phyloP scores from a whole-genome alignment of 208 protist genomes.

The Crithidia expoeki region DNA sequence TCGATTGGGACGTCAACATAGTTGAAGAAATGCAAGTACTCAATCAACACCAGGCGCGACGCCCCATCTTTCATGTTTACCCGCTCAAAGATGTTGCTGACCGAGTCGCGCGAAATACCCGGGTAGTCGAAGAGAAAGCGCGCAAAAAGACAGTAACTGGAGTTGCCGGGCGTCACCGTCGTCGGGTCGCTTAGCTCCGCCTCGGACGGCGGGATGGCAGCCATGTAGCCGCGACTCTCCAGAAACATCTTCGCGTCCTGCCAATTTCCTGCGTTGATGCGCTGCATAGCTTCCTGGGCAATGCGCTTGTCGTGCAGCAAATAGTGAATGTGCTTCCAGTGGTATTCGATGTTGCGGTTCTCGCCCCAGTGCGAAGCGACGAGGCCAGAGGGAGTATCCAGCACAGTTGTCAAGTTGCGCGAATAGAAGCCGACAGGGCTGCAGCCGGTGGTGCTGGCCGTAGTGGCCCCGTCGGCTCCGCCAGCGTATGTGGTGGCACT shows the following conservation, averaged over 20 bases:
- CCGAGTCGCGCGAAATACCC: constrained; percentile 57
- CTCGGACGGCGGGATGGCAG: constrained; percentile 16
- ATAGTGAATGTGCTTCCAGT: constrained; percentile 90
- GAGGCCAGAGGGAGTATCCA: constrained; percentile 4
- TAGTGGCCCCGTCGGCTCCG: constrained; percentile 8
- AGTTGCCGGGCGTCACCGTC: constrained; percentile 16
- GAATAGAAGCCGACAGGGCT: neutral
- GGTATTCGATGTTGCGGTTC: constrained; percentile 54
- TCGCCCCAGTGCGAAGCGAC: constrained; percentile 34
- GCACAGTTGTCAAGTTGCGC: constrained; percentile 12
- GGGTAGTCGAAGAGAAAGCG: constrained; percentile 77
- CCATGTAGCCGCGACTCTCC: constrained; percentile 51
- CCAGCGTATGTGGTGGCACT: neutral
- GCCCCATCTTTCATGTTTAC: constrained; percentile 63
- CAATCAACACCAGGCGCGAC: constrained; percentile 54
- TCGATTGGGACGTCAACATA: constrained; percentile 81
- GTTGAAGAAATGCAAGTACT: constrained; percentile 80
- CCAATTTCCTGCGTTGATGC: constrained; percentile 75
- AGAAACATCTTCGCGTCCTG: constrained; percentile 72
- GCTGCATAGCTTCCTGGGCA: constrained; percentile 51
- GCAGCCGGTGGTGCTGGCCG: neutral
- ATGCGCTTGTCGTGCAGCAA: constrained; percentile 83
- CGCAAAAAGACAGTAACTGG: constrained; percentile 60
- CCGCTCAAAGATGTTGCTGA: constrained; percentile 81
- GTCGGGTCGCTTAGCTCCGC: constrained; percentile 25